phyloP scores from a whole-genome alignment of 148 eudicot genomes.

The Drosera capensis region DNA sequence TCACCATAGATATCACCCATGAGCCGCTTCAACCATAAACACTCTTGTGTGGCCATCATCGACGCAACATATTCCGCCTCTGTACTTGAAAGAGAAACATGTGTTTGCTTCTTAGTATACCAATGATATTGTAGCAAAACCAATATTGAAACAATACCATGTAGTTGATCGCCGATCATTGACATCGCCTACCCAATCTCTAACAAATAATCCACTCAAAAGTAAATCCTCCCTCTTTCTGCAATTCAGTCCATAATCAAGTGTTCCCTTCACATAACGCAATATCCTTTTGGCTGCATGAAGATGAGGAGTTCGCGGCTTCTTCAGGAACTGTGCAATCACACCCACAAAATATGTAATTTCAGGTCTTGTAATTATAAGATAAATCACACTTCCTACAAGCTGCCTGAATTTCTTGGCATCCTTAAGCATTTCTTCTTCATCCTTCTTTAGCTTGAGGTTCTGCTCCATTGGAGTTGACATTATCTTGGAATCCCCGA shows the following conservation, averaged over 20 bases:
- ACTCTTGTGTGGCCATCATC: conserved; percentile 6
- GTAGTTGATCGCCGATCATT: background rate
- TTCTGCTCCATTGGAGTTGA: background rate
- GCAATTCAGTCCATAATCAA: background rate
- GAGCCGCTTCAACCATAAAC: conserved; percentile 2
- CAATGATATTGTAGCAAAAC: conserved; percentile 1
- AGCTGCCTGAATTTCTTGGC: background rate
- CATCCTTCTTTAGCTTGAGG: background rate
- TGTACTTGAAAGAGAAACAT: background rate
- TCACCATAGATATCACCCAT: background rate
- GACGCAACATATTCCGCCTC: conserved; percentile 5
- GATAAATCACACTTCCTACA: background rate
- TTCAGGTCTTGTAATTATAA: background rate
- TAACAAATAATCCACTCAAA: conserved; percentile 4
- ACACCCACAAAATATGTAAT: background rate
- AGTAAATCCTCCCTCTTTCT: background rate
- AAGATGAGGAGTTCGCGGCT: background rate
- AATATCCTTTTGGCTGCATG: conserved; percentile 1
- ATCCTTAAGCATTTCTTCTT: background rate
- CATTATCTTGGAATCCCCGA: conserved; percentile 2
- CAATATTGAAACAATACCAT: background rate
- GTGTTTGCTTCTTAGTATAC: conserved; percentile 5
- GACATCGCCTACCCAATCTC: conserved; percentile 12
- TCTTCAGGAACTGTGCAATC: background rate
- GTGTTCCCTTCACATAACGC: conserved; percentile 2